A percentile compares a stretch with the other conserved stretches of the same genome.
phyloP scores from a whole-genome alignment of 495 filamentous ascomycete genomes.

The Aspergillus indologenus region DNA sequence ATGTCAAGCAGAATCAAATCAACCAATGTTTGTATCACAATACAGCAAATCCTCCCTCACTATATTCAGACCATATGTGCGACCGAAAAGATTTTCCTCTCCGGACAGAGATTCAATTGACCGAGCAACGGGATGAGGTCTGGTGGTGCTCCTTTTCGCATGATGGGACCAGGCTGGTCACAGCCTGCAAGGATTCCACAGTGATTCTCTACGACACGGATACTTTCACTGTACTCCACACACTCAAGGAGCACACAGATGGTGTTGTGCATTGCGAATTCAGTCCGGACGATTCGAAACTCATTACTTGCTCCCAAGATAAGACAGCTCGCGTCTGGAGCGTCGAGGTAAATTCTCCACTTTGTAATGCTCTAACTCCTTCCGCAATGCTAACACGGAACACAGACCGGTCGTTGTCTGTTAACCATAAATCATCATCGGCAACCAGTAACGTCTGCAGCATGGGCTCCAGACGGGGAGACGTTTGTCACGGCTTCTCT shows the following conservation, averaged over 20 bases:
- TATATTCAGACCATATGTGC: constrained; percentile 87
- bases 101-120: constrained; percentile 61
- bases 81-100: constrained; percentile 76
- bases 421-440: constrained; percentile 63
- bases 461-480: constrained; percentile 77
- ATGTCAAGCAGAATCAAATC: constrained; percentile 80
- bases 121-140: constrained; percentile 76
- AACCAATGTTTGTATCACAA: constrained; percentile 87
- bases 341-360: constrained; percentile 53
- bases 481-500: constrained; percentile 79
- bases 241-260: constrained; percentile 58
- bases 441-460: constrained; percentile 79
- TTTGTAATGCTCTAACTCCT: constrained; percentile 1
- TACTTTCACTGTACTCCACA: constrained; percentile 62
- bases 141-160: constrained; percentile 90
- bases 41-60: constrained; percentile 68
- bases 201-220: constrained; percentile 81
- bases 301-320: constrained; percentile 80
- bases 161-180: constrained; percentile 79
- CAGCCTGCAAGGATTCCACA: constrained; percentile 68
- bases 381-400: constrained; percentile 15
- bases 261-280: constrained; percentile 76
- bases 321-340: constrained; percentile 76
- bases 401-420: constrained; percentile 67
- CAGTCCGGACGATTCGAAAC: constrained; percentile 84